phyloP scores from a whole-genome alignment of 139 green algal species.

The Chlamydomonas asymmetrica region DNA sequence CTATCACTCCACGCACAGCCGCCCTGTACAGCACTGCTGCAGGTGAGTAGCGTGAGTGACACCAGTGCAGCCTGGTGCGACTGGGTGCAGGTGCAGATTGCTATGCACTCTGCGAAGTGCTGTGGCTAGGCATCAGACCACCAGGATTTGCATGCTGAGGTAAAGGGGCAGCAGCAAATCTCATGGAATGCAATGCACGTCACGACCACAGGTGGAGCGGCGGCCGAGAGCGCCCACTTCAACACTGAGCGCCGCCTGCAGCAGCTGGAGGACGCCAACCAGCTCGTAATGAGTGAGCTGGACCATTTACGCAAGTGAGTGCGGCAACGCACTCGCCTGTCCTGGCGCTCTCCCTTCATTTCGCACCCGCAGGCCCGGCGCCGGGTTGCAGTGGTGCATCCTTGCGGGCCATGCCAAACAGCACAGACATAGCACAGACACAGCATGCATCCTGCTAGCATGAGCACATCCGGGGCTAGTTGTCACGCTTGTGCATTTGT shows the following conservation, averaged over 20 bases:
- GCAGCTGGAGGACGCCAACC: constrained; percentile 23
- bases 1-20: not conserved
- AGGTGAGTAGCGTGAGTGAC: not conserved
- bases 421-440: too few relatives aligned
- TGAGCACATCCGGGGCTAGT: not conserved
- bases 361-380: not conserved
- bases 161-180: not conserved
- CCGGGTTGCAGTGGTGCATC: not conserved
- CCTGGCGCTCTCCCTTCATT: not conserved
- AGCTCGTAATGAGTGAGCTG: constrained; percentile 6
- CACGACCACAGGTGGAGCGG: not conserved
- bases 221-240: not conserved
- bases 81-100: not conserved
- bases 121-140: not conserved
- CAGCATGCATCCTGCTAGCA: not conserved
- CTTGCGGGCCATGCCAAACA: not conserved
- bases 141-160: not conserved
- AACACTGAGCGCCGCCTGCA: constrained; percentile 20
- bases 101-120: not conserved
- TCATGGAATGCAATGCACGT: not conserved
- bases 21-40: not conserved
- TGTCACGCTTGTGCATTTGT: too few relatives aligned
- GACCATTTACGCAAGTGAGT: constrained; percentile 14
- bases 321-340: not conserved
- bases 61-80: not conserved